phyloP scores from a whole-genome alignment of 768 basidiomycete species.

The Coprinellus aureogranulatus region DNA sequence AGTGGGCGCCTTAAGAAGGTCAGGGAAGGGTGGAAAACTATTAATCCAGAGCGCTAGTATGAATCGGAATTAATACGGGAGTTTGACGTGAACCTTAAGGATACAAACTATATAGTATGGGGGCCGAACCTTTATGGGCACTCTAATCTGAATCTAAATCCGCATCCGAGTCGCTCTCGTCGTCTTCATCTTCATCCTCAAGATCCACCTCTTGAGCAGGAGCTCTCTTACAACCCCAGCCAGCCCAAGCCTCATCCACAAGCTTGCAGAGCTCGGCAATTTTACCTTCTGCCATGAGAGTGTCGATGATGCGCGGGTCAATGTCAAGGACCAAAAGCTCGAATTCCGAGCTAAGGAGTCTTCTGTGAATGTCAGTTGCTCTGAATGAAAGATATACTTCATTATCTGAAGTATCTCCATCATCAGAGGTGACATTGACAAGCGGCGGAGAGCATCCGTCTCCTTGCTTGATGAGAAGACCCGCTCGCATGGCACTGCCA shows the following conservation, averaged over 20 bases:
- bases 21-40: neutral
- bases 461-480: conserved; percentile 10
- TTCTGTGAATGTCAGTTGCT: conserved; percentile 4
- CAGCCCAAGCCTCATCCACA: conserved; percentile 5
- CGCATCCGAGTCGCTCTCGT: too few species aligned
- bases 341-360: neutral
- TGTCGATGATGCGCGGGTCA: neutral
- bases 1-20: neutral
- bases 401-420: conserved; percentile 9
- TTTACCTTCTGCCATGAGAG: neutral
- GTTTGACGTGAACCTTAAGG: too few species aligned
- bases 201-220: neutral
- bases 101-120: neutral
- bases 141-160: neutral
- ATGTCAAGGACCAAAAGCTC: conserved; percentile 8
- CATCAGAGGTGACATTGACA: neutral
- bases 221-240: conserved; percentile 8
- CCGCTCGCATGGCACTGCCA: conserved; percentile 21
- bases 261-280: neutral
- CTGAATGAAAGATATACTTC: conserved; percentile 5
- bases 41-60: neutral
- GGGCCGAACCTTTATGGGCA: neutral
- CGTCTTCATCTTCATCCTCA: neutral
- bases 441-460: conserved; percentile 2
- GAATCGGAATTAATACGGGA: too few species aligned